Conservation (phyloP, 2,329 filamentous ascomycete genomes). For the Colletotrichum costaricense region DNA sequence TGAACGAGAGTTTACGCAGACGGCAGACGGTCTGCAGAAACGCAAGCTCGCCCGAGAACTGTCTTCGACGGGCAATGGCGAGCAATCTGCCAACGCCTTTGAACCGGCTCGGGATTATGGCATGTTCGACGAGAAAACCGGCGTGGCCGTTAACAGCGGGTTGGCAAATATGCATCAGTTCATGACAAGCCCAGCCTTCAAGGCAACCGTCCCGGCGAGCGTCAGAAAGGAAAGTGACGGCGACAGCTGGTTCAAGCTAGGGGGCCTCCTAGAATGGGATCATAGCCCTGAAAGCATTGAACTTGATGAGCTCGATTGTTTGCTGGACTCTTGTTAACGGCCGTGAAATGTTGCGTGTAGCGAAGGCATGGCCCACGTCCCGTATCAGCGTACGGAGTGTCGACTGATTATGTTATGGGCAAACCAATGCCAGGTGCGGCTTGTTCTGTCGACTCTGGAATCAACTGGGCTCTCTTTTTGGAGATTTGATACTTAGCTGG, state of each 20-base stretch:
- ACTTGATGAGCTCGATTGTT: conserved; percentile 90
- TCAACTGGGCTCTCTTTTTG: background rate
- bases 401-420: background rate
- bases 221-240: conserved; percentile 51
- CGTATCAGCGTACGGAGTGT: background rate
- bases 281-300: conserved; percentile 89
- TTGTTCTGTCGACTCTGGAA: background rate
- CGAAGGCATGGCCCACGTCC: conserved; percentile 1
- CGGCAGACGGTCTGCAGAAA: conserved; percentile 84
- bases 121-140: conserved; percentile 62
- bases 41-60: conserved; percentile 66
- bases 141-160: conserved; percentile 37
- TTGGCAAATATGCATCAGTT: conserved; percentile 52
- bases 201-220: conserved; percentile 48
- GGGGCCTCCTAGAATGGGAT: conserved; percentile 66
- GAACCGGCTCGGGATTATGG: conserved; percentile 60
- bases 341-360: conserved; percentile 15
- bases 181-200: conserved; percentile 67
- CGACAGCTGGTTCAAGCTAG: conserved; percentile 57
- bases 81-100: conserved; percentile 50
- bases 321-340: conserved; percentile 79
- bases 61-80: conserved; percentile 43
- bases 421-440: background rate
- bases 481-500: background rate
- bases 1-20: conserved; percentile 97